A percentile compares a stretch with the other conserved stretches of the same genome.
These are phyloP conservation scores for Aphanomyces invadans DNA, from an alignment of 352 stramenopile genomes.

Conservation along the genomic window DNA sequence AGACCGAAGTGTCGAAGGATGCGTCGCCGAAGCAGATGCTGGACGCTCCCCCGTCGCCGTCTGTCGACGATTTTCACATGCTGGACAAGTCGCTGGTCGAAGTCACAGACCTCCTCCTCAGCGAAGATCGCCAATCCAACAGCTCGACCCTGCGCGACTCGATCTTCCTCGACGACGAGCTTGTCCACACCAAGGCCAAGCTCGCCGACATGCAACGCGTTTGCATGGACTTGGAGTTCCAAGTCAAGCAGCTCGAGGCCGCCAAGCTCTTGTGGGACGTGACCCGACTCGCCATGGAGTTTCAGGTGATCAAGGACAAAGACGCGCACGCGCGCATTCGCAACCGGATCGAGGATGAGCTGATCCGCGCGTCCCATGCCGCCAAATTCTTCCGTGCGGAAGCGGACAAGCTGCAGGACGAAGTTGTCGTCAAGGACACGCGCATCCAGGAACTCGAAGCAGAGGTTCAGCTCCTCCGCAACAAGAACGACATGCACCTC, in stretches of 20 bases:
- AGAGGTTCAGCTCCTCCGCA: not conserved
- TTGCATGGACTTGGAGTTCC: slow-evolving; percentile 6
- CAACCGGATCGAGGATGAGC: not conserved
- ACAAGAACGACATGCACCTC: slow-evolving; percentile 9
- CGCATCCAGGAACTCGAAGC: slow-evolving; percentile 9
- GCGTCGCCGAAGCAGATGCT: no score
- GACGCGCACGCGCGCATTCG: not conserved
- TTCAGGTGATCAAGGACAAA: slow-evolving; percentile 13
- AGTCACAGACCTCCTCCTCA: not conserved
- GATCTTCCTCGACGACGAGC: not conserved
- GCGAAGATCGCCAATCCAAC: not conserved
- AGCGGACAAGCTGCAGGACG: not conserved
- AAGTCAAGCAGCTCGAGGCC: slow-evolving; percentile 5
- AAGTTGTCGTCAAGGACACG: not conserved
- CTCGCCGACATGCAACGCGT: not conserved
- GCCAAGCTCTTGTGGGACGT: slow-evolving; percentile 26
- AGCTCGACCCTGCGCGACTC: not conserved
- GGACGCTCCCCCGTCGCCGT: no score
- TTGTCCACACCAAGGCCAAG: not conserved
- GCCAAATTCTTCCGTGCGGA: not conserved
- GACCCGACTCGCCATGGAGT: not conserved
- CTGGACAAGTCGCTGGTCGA: not conserved
- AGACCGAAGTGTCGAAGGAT: no score
- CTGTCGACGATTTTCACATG: not conserved
- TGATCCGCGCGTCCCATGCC: not conserved